phyloP scores from a whole-genome alignment of 148 eudicot genomes.

The Tetragonia tetragonoides region DNA sequence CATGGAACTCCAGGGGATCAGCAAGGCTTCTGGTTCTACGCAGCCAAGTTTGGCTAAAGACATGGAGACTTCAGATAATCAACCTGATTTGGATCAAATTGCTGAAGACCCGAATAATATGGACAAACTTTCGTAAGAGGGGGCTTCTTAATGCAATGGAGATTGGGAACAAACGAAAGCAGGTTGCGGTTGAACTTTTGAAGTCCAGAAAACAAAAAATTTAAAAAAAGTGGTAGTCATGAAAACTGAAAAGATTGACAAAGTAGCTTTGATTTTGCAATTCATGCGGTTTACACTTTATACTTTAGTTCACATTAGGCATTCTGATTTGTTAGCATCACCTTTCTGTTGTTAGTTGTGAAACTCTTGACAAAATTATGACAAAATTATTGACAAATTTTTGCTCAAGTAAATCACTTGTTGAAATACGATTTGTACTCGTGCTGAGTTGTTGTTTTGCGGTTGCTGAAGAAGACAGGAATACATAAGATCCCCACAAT shows the following conservation, averaged over 20 bases:
- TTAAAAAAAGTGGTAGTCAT: constrained; percentile 23
- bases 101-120: constrained; percentile 36
- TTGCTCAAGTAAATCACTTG: too few species aligned
- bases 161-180: constrained; percentile 48
- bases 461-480: too few species aligned
- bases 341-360: too few species aligned
- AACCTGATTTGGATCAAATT: constrained; percentile 8
- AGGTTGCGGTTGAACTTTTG: constrained; percentile 31
- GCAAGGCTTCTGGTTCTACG: constrained; percentile 19
- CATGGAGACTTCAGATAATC: constrained; percentile 25
- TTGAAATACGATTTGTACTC: too few species aligned
- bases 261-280: not conserved
- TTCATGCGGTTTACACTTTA: not conserved
- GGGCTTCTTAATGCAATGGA: constrained; percentile 52
- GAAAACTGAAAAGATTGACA: not conserved
- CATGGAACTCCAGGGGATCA: constrained; percentile 50
- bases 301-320: not conserved
- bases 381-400: too few species aligned
- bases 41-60: constrained; percentile 26
- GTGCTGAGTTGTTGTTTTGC: too few species aligned
- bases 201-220: constrained; percentile 49
- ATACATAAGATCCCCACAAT: too few species aligned
- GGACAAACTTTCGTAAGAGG: constrained; percentile 41
- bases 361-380: too few species aligned
- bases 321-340: too few species aligned